Evolutionary conservation across 2,329 filamentous ascomycete species (phyloP), one percentile per base, ranked within the genome.

Genomic region (Grosmannia clavigera): DNA sequence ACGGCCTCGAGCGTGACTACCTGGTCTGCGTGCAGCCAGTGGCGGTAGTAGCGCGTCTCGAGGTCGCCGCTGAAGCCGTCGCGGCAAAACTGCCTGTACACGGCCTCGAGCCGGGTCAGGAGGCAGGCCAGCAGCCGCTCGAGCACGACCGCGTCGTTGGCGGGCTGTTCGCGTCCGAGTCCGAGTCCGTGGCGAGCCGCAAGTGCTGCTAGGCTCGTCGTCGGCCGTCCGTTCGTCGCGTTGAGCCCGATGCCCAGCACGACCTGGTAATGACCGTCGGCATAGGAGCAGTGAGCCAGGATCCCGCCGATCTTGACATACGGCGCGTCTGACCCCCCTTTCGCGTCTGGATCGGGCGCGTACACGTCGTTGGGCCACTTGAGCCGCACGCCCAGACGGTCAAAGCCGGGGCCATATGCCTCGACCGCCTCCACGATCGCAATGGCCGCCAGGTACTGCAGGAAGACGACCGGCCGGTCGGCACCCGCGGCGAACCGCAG

Each of bases 281-380:
- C 82, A 74, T 94, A 97, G 61, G 85, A 84, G 63, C 89, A 94
- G 70, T 96, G 95, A 7, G 95, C 88, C 3, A 97, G 80, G 63
- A 99, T 94, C 6, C 94, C 94, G 58, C 90, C 90, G 59, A 99
- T 92, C 69, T 99, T 99, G 65, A 91, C 85, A 66, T 94, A 94
- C 25, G 22, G 27, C 38, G 52, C 0, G 76, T 55, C 77, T 78
- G 58, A 72, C 75, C 6, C 6, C 12, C 1, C 16, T 3, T 22
- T 22, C 22, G 22, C 22, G 22, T 22, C n/a, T 14, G 81, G 88
- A 67, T 90, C 86, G 27, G 82, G 76, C 0, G 86, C 86, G 68
- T 90, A 92, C 59, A 99, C 89, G 69, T 99, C 94, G 68, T 99
- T 99, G 12, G 94, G 94, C 94, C 94, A 99, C 72, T 99, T 99